Conservation (phyloP, 2,329 filamentous ascomycete genomes). For the Tricladium varicosporioides region DNA sequence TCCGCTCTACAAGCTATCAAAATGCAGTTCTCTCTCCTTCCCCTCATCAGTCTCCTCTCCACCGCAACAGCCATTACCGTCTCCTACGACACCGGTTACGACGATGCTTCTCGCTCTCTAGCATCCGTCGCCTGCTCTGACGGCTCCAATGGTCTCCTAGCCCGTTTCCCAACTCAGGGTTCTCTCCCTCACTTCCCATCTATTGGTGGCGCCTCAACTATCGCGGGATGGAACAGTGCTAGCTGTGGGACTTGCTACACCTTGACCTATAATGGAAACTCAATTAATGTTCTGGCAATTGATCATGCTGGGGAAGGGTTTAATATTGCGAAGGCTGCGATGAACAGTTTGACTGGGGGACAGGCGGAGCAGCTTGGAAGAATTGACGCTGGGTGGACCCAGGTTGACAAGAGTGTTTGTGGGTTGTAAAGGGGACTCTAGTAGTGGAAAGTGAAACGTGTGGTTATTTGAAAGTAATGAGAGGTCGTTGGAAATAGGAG, state of each 20-base stretch:
- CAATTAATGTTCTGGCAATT: constrained; percentile 54
- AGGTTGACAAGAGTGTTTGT: constrained; percentile 46
- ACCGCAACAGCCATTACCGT: constrained; percentile 46
- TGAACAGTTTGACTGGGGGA: constrained; percentile 54
- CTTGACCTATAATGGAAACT: constrained; percentile 49
- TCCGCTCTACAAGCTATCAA: constrained; percentile 22
- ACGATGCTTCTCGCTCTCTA: constrained; percentile 55
- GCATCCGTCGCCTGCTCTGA: constrained; percentile 63
- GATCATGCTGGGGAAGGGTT: constrained; percentile 50
- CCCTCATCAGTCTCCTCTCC: constrained; percentile 39
- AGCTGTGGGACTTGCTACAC: constrained; percentile 60
- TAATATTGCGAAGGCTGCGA: constrained; percentile 55
- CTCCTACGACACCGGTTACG: constrained; percentile 72
- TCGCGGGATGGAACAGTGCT: constrained; percentile 53
- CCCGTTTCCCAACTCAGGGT: constrained; percentile 52
- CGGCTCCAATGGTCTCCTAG: constrained; percentile 64
- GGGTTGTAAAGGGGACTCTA: constrained; percentile 32
- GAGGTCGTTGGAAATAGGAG: neutral
- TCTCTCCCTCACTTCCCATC: constrained; percentile 50
- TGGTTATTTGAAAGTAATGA: neutral
- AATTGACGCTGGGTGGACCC: constrained; percentile 47
- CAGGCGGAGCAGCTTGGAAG: constrained; percentile 50
- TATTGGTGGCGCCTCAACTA: constrained; percentile 51
- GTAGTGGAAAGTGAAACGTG: neutral
- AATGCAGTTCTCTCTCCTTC: constrained; percentile 45